phyloP scores from a whole-genome alignment of 805 yeast genomes.

The Metschnikowia lunata region DNA sequence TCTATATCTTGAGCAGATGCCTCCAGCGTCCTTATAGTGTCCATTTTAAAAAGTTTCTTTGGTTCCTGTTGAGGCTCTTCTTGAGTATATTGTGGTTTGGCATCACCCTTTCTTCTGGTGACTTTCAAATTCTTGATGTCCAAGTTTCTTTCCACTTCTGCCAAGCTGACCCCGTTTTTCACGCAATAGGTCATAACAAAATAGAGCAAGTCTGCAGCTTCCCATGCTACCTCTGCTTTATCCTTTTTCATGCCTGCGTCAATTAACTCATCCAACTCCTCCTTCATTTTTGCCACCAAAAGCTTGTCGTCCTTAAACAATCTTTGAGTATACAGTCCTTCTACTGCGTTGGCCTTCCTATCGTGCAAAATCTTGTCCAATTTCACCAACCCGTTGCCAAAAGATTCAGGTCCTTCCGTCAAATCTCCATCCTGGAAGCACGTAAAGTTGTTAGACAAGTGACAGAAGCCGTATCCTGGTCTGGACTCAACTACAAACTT shows the following conservation, averaged over 20 bases:
- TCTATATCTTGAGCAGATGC: conserved; percentile 43
- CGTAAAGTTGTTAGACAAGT: conserved; percentile 64
- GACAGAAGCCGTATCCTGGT: conserved; percentile 88
- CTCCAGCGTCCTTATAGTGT: conserved; percentile 38
- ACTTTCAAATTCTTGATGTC: conserved; percentile 81
- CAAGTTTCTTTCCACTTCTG: conserved; percentile 80
- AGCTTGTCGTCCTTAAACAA: conserved; percentile 73
- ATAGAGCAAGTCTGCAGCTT: conserved; percentile 83
- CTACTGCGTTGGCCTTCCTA: conserved; percentile 70
- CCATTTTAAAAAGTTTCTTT: conserved; percentile 40
- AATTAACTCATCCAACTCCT: conserved; percentile 93
- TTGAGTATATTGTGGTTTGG: conserved; percentile 66
- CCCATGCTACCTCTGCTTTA: conserved; percentile 75
- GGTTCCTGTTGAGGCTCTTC: conserved; percentile 8
- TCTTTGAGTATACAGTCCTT: conserved; percentile 91
- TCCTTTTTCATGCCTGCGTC: conserved; percentile 56
- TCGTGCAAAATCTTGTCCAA: conserved; percentile 63
- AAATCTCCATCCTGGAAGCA: conserved; percentile 60
- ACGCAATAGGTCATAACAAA: conserved; percentile 52
- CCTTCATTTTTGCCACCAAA: conserved; percentile 82
- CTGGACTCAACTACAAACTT: conserved; percentile 79
- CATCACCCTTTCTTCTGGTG: conserved; percentile 93
- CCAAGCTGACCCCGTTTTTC: conserved; percentile 70
- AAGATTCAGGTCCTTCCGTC: conserved; percentile 36
- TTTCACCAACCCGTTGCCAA: conserved; percentile 58